Evolutionary conservation across 108 stramenopile genomes (phyloP), one percentile per base, ranked within the genome.

Genomic region (Schizochytrium sp.): DNA sequence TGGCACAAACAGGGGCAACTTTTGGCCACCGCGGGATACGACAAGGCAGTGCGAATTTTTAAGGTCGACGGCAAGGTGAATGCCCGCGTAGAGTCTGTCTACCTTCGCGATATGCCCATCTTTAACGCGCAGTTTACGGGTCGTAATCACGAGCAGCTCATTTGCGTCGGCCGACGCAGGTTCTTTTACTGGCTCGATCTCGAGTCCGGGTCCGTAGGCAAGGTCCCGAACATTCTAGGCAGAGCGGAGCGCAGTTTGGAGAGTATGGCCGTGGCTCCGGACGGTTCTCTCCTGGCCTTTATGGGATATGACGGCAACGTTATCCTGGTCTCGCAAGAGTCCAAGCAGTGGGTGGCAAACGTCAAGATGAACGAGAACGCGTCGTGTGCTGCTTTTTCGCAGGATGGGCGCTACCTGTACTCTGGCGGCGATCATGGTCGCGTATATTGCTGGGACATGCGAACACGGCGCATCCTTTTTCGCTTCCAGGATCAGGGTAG

Each of bases 161-260:
- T 99, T 8, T 90, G 96, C 44, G 94, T 94, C 83, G 97, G 98
- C 18, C 93, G 97, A 44, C 94, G 97, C 29, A 91, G 95, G 8
- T 97, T 96, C 93, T 97, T 98, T 88, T 98, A 99, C 90, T 92
- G 93, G 28, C 97, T 97, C 89, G 97, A 98, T 94, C 93, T 96
- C 21, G 93, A 91, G 28, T 92, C 96, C 18, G 98, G 97, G 34
- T 94, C 94, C 71, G 92, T 94, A 21, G 55, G 60, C 43, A 71
- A 90, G 60, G 87, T 98, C 41, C 95, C 95, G 10, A 89, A 88
- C 29, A 93, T 97, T 44, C 28, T 92, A 34, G 98, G 97, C 18
- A 87, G 96, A 55, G 88, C 94, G 23, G 97, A 98, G 88, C 94
- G 95, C 58, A 95, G 93, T 58, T 92, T 96, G 72, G 97, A 98